Evolutionary conservation across 768 basidiomycete species (phyloP).

Genomic region (Suillus ampliporus): DNA sequence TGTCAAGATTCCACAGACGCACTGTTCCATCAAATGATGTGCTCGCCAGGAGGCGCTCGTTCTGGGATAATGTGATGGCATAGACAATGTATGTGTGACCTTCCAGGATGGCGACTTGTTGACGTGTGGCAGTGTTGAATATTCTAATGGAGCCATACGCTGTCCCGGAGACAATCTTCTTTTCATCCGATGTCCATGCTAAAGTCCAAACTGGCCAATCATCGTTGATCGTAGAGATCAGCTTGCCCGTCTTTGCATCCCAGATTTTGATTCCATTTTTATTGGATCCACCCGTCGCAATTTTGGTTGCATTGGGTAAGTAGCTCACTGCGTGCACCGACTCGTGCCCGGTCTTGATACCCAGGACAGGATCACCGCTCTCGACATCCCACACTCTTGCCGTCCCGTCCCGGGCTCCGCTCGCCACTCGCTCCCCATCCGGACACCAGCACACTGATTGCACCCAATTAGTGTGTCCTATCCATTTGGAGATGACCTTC

Average conservation of each 20-base stretch:
- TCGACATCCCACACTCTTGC: slow-evolving; percentile 16
- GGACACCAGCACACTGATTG: neutral
- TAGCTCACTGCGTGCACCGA: slow-evolving; percentile 41
- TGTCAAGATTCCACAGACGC: neutral
- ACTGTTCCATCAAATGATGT: neutral
- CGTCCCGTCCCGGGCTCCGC: slow-evolving; percentile 13
- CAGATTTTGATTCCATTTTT: neutral
- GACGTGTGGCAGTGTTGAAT: neutral
- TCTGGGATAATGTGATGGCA: neutral
- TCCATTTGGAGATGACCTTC: neutral
- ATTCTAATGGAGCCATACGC: neutral
- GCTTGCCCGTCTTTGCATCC: neutral
- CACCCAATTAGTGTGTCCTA: neutral
- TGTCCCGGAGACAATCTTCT: neutral
- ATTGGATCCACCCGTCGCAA: slow-evolving; percentile 9
- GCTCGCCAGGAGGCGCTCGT: neutral
- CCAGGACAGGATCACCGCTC: slow-evolving; percentile 30
- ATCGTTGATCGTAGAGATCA: neutral
- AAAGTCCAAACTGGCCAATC: neutral
- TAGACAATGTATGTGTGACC: neutral
- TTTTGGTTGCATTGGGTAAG: slow-evolving; percentile 19
- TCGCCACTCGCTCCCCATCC: slow-evolving; percentile 9
- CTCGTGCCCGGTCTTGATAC: slow-evolving; percentile 17
- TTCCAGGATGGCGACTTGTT: neutral
- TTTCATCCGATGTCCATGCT: neutral